Conservation (phyloP, 2,329 filamentous ascomycete genomes). For the Cladosporium sp. region DNA sequence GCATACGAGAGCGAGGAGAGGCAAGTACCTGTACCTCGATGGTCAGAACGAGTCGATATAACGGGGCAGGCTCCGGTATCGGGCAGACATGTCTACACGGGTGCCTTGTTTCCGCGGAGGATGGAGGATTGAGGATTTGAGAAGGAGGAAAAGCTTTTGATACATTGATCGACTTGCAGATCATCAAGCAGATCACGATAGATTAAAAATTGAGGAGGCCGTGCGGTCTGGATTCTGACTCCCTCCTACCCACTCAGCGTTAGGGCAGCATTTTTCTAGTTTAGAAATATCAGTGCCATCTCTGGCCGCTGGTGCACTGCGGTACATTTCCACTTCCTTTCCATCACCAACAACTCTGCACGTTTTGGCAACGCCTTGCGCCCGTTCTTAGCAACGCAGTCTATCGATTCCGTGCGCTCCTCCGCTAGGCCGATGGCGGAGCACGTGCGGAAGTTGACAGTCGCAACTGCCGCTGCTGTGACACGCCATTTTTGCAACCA, state of each 20-base stretch:
- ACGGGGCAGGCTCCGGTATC: not conserved
- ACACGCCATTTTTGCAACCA: not conserved
- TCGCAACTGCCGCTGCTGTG: not conserved
- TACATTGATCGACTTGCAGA: not conserved
- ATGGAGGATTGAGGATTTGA: not conserved
- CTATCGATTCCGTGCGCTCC: not conserved
- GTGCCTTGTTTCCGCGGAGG: not conserved
- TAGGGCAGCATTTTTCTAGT: not conserved
- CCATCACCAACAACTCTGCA: not conserved
- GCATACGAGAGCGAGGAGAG: not conserved
- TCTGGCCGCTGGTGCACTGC: not conserved
- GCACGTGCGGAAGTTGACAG: not conserved
- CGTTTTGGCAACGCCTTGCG: not conserved
- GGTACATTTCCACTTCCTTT: not conserved
- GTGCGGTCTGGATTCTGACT: not conserved
- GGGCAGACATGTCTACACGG: not conserved
- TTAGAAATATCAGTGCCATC: not conserved
- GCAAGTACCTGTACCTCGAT: not conserved
- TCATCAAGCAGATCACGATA: not conserved
- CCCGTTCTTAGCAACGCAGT: not conserved
- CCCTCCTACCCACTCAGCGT: not conserved
- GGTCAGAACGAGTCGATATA: not conserved
- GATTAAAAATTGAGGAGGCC: not conserved
- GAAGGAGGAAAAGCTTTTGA: not conserved
- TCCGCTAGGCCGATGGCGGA: not conserved